Conservation (phyloP, 805 yeast species). For the Spathaspora gorwiae region DNA sequence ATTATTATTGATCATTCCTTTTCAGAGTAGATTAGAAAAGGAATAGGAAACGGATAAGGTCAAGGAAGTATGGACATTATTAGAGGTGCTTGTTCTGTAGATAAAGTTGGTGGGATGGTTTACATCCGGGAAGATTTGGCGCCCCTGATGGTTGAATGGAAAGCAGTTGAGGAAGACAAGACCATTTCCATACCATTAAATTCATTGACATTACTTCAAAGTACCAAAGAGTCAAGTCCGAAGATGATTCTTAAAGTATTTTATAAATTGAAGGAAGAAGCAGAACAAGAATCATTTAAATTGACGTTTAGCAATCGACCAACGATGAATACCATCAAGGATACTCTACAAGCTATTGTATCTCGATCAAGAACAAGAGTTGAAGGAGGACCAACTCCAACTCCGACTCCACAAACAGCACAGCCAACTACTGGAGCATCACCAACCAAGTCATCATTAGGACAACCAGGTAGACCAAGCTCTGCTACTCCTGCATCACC, state of each 20-base stretch:
- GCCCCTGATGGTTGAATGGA: conserved; percentile 40
- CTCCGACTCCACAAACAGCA: neutral
- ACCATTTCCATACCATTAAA: conserved; percentile 31
- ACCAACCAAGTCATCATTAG: conserved; percentile 9
- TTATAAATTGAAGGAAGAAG: conserved; percentile 32
- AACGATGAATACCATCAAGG: conserved; percentile 72
- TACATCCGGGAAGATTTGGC: conserved; percentile 38
- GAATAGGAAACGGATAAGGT: too few species aligned
- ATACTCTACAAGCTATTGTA: conserved; percentile 60
- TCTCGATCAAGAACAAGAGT: conserved; percentile 59
- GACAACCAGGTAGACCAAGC: neutral
- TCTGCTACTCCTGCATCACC: conserved; percentile 12
- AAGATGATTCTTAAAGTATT: conserved; percentile 63
- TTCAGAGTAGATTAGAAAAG: too few species aligned
- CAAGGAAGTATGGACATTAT: conserved; percentile 16
- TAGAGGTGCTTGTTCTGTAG: conserved; percentile 41
- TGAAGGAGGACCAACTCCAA: conserved; percentile 23
- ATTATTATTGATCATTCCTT: too few species aligned
- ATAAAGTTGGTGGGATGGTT: conserved; percentile 38
- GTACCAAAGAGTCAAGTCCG: conserved; percentile 62
- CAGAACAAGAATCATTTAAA: conserved; percentile 23
- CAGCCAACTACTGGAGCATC: neutral
- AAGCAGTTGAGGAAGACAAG: conserved; percentile 37
- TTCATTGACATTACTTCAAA: conserved; percentile 48
- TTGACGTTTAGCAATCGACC: conserved; percentile 68